Evolutionary conservation across 768 basidiomycete genomes (phyloP).

Genomic region (Russula foetens): DNA sequence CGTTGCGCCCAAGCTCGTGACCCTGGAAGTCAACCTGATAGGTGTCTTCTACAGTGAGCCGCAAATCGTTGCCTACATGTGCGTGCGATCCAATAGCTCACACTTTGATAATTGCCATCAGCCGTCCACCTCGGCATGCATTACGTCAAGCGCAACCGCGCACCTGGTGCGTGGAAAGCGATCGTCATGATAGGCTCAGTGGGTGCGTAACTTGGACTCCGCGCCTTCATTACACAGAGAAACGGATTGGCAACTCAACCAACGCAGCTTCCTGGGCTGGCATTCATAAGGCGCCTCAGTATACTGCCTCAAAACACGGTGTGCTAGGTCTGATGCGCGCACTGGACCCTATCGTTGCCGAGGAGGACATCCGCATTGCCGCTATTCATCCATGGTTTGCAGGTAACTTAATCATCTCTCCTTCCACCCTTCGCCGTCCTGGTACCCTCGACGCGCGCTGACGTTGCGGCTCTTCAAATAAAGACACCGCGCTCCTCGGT

Average conservation of each 20-base stretch:
- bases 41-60: conserved; percentile 28
- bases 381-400: conserved; percentile 28
- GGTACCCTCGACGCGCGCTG: background rate
- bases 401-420: conserved; percentile 14
- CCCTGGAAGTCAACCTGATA: conserved; percentile 27
- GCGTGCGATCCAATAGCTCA: background rate
- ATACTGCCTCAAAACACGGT: conserved; percentile 28
- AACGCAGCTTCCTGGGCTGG: conserved; percentile 24
- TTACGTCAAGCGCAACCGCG: conserved; percentile 23
- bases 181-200: conserved; percentile 30
- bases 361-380: conserved; percentile 22
- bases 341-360: conserved; percentile 13
- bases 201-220: conserved; percentile 19
- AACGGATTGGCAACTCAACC: background rate
- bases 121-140: conserved; percentile 28
- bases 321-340: conserved; percentile 27
- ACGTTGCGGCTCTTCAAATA: background rate
- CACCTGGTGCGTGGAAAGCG: conserved; percentile 21
- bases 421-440: too few relatives aligned
- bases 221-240: background rate
- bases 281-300: conserved; percentile 21
- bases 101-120: background rate
- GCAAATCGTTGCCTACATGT: background rate
- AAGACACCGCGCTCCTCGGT: conserved; percentile 23
- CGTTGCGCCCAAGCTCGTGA: conserved; percentile 22